Percentiles rank a stretch among this genome's conserved stretches.
phyloP scores from a whole-genome alignment of 768 basidiomycete species.

The Coprinellus aureogranulatus region DNA sequence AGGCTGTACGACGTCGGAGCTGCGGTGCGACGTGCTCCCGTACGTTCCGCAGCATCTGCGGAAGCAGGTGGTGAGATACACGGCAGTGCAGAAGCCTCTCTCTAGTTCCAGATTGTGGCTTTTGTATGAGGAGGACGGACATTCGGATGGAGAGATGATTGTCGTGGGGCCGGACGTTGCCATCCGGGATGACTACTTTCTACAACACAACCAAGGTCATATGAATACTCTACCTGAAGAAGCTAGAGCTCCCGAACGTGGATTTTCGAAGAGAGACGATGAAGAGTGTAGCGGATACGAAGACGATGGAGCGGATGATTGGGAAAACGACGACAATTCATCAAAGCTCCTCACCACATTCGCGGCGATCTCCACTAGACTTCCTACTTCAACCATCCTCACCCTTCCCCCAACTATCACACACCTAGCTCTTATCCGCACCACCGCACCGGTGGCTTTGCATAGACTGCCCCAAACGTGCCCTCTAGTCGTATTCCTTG shows the following conservation, averaged over 20 bases:
- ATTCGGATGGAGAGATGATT: conserved; percentile 63
- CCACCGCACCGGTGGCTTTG: conserved; percentile 48
- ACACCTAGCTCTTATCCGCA: conserved; percentile 54
- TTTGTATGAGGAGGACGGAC: conserved; percentile 48
- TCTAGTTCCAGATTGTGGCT: conserved; percentile 46
- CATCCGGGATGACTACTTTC: conserved; percentile 45
- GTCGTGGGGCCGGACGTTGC: conserved; percentile 55
- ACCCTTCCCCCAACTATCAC: conserved; percentile 65
- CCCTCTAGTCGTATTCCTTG: conserved; percentile 61
- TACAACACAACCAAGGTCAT: conserved; percentile 14
- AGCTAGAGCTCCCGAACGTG: neutral
- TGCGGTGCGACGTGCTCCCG: conserved; percentile 43
- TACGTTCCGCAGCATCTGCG: conserved; percentile 60
- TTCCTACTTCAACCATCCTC: conserved; percentile 45
- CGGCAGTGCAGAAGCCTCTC: conserved; percentile 58
- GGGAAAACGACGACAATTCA: conserved; percentile 45
- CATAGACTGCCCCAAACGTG: conserved; percentile 57
- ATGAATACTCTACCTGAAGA: conserved; percentile 4
- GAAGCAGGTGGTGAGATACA: conserved; percentile 54
- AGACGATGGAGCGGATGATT: conserved; percentile 22
- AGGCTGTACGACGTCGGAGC: conserved; percentile 37
- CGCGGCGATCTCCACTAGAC: conserved; percentile 46
- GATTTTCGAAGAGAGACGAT: neutral
- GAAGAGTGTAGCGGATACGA: neutral
- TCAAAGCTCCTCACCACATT: conserved; percentile 43